A percentile compares a stretch with the other conserved stretches of the same genome.
Conservation (phyloP, 202 grass and related monocot species). For the Bolboschoenoplectus hybrid region DNA sequence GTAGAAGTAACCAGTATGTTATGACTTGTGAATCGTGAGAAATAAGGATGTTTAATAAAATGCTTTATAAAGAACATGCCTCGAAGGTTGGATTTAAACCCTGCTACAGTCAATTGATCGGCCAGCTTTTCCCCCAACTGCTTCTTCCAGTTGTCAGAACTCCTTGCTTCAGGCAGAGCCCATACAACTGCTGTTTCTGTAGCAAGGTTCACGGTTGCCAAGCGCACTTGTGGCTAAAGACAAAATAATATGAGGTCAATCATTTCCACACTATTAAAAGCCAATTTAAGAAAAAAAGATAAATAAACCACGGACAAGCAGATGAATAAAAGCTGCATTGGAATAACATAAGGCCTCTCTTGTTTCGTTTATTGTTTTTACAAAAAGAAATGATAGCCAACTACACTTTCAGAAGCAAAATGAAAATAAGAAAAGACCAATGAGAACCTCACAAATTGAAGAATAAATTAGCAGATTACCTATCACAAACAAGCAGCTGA, state of each 20-base stretch:
- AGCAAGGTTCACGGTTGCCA: slow-evolving; percentile 87
- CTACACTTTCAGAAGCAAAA: neutral
- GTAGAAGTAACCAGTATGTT: neutral
- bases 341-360: neutral
- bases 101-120: slow-evolving; percentile 62
- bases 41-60: neutral
- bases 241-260: slow-evolving; percentile 41
- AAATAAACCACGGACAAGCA: slow-evolving; percentile 20
- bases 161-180: slow-evolving; percentile 52
- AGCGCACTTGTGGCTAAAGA: slow-evolving; percentile 70
- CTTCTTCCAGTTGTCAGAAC: slow-evolving; percentile 71
- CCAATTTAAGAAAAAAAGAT: neutral
- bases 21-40: neutral
- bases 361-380: neutral
- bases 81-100: slow-evolving; percentile 90
- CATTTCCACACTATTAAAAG: neutral
- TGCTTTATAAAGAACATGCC: slow-evolving; percentile 45
- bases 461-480: slow-evolving; percentile 7
- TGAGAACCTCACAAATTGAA: neutral
- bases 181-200: slow-evolving; percentile 87
- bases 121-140: slow-evolving; percentile 84
- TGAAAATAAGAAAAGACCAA: neutral
- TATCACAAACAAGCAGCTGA: slow-evolving; percentile 27
- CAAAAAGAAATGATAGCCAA: neutral
- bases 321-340: slow-evolving; percentile 24